Evolutionary conservation across 23 red algal species (phyloP).

Genomic region (Gracilaria domingensis): DNA sequence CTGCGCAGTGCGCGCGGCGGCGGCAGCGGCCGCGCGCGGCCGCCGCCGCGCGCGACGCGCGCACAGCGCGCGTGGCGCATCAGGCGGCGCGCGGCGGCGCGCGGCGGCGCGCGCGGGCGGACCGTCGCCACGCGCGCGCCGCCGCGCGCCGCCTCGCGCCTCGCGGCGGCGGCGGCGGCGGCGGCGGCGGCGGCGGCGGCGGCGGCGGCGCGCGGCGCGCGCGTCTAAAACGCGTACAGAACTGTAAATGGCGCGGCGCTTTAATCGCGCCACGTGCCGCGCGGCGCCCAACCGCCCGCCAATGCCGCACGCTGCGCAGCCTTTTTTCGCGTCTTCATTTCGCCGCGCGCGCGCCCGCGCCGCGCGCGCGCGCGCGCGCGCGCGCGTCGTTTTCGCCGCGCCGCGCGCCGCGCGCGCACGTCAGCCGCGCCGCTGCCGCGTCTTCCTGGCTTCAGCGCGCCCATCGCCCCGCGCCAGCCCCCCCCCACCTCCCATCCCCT

Average conservation of each 20-base stretch:
- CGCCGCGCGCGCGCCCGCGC: not conserved
- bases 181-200: too few relatives aligned
- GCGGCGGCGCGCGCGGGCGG: too few relatives aligned
- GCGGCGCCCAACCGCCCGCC: not conserved
- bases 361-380: not conserved
- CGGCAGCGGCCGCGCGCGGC: too few relatives aligned
- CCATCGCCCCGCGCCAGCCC: too few relatives aligned
- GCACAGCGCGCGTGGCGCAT: not conserved
- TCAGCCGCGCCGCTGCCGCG: not conserved
- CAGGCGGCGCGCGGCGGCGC: too few relatives aligned
- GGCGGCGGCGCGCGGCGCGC: not conserved
- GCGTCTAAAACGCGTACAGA: not conserved
- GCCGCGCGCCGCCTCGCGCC: not conserved
- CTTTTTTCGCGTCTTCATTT: too few relatives aligned
- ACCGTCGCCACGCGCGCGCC: too few relatives aligned
- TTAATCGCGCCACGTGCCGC: too few relatives aligned
- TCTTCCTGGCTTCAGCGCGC: not conserved
- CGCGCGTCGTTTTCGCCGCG: not conserved
- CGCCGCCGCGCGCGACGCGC: too few relatives aligned
- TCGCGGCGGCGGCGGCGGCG: too few relatives aligned
- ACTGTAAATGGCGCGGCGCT: not conserved
- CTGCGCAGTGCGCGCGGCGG: too few relatives aligned
- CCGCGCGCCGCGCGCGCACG: not conserved
- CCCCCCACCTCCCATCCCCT: too few relatives aligned
- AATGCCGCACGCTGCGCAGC: not conserved